phyloP scores from a whole-genome alignment of 2,329 filamentous ascomycete genomes.

The Hypomyces rosellus region DNA sequence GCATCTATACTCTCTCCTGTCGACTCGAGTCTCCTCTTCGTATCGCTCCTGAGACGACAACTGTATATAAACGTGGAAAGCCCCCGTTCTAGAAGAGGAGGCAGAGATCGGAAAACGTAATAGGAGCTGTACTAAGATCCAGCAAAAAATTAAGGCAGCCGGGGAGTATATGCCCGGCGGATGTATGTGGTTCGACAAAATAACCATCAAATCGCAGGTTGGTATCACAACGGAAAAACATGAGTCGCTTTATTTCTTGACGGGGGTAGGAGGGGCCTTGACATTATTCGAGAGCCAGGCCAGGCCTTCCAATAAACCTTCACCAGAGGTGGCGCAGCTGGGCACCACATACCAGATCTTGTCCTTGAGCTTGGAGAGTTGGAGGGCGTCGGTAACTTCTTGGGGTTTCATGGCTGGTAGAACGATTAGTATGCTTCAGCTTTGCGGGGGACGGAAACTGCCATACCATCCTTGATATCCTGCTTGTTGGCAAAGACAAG shows the following conservation, averaged over 20 bases:
- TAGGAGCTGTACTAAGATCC: not conserved
- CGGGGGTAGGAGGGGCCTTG: conserved; percentile 54
- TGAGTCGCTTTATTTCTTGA: conserved; percentile 42
- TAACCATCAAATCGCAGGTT: conserved; percentile 2
- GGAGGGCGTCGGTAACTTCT: conserved; percentile 71
- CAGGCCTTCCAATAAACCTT: conserved; percentile 74
- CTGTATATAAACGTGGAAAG: too few species aligned
- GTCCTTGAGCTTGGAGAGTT: conserved; percentile 72
- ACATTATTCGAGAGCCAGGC: conserved; percentile 82
- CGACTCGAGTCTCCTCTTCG: too few species aligned
- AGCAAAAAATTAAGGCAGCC: not conserved
- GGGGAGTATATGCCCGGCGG: not conserved
- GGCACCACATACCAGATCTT: conserved; percentile 82
- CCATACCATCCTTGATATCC: conserved; percentile 74
- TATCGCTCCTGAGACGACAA: too few species aligned
- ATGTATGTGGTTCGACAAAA: not conserved
- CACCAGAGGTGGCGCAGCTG: conserved; percentile 74
- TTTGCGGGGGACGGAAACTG: not conserved
- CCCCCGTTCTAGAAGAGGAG: conserved; percentile 4
- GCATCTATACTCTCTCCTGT: too few species aligned
- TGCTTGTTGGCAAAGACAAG: conserved; percentile 99
- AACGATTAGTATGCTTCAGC: not conserved
- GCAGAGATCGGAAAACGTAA: conserved; percentile 9
- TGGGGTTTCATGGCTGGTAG: conserved; percentile 66
- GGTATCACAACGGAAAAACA: not conserved